phyloP scores from a whole-genome alignment of 148 eudicot species.

The Amaranthus hypochondriacus region DNA sequence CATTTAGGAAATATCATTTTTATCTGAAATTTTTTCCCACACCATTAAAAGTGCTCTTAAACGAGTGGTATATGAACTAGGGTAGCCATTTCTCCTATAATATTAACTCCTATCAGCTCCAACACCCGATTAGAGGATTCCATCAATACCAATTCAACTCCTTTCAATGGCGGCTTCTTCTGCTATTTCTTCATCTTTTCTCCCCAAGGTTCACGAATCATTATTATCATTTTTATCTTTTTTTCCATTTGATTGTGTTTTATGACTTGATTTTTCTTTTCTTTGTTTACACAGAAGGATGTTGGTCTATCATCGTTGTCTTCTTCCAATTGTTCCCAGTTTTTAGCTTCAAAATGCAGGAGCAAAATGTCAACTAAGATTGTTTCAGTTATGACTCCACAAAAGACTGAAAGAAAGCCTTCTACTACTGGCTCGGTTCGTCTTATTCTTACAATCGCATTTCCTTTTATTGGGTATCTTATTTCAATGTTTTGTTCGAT shows the following conservation, averaged over 20 bases:
- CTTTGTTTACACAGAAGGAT: conserved; percentile 41
- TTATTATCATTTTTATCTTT: too few relatives aligned
- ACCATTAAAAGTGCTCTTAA: too few relatives aligned
- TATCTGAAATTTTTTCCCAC: too few relatives aligned
- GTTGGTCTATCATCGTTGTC: conserved; percentile 56
- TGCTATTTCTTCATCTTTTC: conserved; percentile 41
- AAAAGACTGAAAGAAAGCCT: conserved; percentile 63
- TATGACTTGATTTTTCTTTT: background rate
- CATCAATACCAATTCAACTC: too few relatives aligned
- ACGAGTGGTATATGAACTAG: too few relatives aligned
- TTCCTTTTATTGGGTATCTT: background rate
- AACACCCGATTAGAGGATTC: too few relatives aligned
- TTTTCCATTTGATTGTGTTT: background rate
- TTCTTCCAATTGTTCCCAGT: conserved; percentile 27
- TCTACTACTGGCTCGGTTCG: conserved; percentile 78
- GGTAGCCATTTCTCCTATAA: too few relatives aligned
- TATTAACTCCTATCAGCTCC: too few relatives aligned
- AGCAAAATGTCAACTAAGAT: conserved; percentile 43
- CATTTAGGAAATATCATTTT: too few relatives aligned
- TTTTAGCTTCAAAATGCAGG: conserved; percentile 31
- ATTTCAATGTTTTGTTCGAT: too few relatives aligned
- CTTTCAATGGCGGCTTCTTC: conserved; percentile 36
- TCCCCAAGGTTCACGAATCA: background rate
- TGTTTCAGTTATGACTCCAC: conserved; percentile 71
- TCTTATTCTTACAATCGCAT: conserved; percentile 1